Base-by-base conservation (phyloP, 768 basidiomycete species). In the Agaricus sinodeliciosus region DNA sequence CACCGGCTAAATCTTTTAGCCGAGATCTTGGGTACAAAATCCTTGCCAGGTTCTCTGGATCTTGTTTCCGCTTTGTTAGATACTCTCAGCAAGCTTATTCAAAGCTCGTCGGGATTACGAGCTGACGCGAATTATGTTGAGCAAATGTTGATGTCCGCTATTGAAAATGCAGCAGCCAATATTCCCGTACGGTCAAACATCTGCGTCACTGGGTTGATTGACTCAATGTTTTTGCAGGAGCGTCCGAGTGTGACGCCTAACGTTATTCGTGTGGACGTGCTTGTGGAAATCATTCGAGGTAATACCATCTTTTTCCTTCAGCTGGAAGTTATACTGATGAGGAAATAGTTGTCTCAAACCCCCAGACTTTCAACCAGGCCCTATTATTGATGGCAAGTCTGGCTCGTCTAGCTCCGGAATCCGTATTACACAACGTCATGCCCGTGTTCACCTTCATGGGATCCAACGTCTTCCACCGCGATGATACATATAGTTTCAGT, bases 371-470 rank as follows among this genome's bases (percentile, higher is more conserved):
- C 71, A 85, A 97, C 59, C 90, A 95, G 65, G 92, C 93, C 0
- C 72, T 98, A 2, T 75, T 97, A 22, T 75, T 98, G 28, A 86
- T 96, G 68, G 86, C 93, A 4, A 86, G 77, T 56, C 68, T 98
- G 51, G 89, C 92, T 2, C 79, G 84, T 15, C 73, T 97, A 34
- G 84, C 87, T 0, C 94, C 95, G 0, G 91, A 94, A 51, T 89
- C 92, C 9, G 91, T 95, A 27, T 74, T 98, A 11, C 91, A 90
- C 62, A 93, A 95, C 59, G 79, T 97, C 47, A 96, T 99, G 91
- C 95, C 96, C 3, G 85, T 99, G 42, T 98, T 99, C 73, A 97
- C 94, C 0, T 98, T 97, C 71, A 97, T 98, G 92, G 95, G 96
- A 16, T 91, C 94, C n/a, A 94, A 92, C 57, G 85, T 97, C 15